Base-by-base conservation (phyloP, 139 green algal species). In the Deuterostichococcus epilithicus region DNA sequence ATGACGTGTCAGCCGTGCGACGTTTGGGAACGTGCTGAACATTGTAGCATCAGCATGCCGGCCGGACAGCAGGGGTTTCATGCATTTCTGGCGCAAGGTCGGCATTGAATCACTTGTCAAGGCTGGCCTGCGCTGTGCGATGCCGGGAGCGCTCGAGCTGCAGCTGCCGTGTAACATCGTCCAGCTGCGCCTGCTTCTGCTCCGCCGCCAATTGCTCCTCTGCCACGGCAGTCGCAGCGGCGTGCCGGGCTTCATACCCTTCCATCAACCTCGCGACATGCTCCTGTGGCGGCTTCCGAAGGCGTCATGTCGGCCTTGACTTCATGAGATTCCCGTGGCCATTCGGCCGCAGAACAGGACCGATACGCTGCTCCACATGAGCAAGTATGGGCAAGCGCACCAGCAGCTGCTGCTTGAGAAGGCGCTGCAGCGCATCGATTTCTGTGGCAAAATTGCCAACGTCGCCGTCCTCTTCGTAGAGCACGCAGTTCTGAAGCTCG, bases 401-500 rank as follows among this genome's bases (percentile, higher is more conserved):
- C 68, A 86, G 70, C 5, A 80, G 68, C 23, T 70, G 68, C 59
- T 84, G 82, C 58, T 84, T 83, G 22, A 75, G 78, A 6, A 65
- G 22, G 28, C 32, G 45, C 39, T 88, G 84, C 26, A 86, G 84
- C 63, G 60, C 70, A 71, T 88, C 84, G 44, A 88, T 84, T 34
- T 82, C 80, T 10, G 82, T 13, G 1, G 75, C 78, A 6, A 88
- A 60, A 0, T 36, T 2, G 25, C 86, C 84, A 1, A 83, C 34
- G 33, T 88, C 80, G 28, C 80, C 42, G 68, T 88, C 83, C 42
- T 63, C 52, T 5, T 30, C 52, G 52, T 63, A 63, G 18, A 63
- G 18, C 52, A 20, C 18, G 52, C 52, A 63, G 3, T 5, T 5
- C 20, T 63, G 52, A 13, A 63, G 52, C 18, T 63, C 52, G 18